Percentiles rank a stretch among this genome's conserved stretches.
Conservation (phyloP, 2,329 filamentous ascomycete species). For the Exophiala aquamarina region DNA sequence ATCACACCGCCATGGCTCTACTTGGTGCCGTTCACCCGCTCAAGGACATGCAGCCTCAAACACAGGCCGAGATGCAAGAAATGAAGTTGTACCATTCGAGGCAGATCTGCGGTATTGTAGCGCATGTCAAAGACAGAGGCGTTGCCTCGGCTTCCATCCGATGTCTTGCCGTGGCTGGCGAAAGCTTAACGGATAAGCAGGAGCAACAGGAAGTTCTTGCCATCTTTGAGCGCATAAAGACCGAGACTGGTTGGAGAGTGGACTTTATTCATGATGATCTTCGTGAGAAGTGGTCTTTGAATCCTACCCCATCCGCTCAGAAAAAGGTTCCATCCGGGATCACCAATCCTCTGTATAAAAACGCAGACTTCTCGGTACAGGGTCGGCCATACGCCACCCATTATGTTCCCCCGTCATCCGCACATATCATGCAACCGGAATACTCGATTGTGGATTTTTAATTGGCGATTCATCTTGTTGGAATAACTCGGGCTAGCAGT, state of each 20-base stretch:
- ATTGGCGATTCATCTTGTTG: too few relatives aligned
- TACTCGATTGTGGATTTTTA: too few relatives aligned
- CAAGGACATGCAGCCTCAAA: slow-evolving; percentile 54
- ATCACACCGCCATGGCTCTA: slow-evolving; percentile 81
- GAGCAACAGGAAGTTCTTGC: slow-evolving; percentile 80
- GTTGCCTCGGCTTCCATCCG: slow-evolving; percentile 77
- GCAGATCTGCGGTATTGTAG: slow-evolving; percentile 85
- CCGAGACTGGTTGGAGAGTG: slow-evolving; percentile 76
- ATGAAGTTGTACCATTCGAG: slow-evolving; percentile 74
- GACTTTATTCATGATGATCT: slow-evolving; percentile 71
- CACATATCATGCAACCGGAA: slow-evolving; percentile 22
- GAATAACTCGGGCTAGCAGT: too few relatives aligned
- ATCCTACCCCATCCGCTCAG: too few relatives aligned
- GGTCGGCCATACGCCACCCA: slow-evolving; percentile 80
- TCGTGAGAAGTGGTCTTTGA: slow-evolving; percentile 76
- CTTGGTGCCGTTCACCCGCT: slow-evolving; percentile 75
- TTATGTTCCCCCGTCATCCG: slow-evolving; percentile 65
- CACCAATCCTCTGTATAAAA: slow-evolving; percentile 69
- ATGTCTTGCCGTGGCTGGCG: slow-evolving; percentile 74
- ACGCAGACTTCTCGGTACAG: slow-evolving; percentile 73
- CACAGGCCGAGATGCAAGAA: slow-evolving; percentile 65
- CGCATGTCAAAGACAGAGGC: slow-evolving; percentile 77
- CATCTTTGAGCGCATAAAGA: slow-evolving; percentile 73
- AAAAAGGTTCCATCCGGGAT: slow-evolving; percentile 46
- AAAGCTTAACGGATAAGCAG: slow-evolving; percentile 64